These are phyloP conservation scores for Symbiodinium natans DNA, from an alignment of 73 alveolate genomes.

Conservation along the genomic window DNA sequence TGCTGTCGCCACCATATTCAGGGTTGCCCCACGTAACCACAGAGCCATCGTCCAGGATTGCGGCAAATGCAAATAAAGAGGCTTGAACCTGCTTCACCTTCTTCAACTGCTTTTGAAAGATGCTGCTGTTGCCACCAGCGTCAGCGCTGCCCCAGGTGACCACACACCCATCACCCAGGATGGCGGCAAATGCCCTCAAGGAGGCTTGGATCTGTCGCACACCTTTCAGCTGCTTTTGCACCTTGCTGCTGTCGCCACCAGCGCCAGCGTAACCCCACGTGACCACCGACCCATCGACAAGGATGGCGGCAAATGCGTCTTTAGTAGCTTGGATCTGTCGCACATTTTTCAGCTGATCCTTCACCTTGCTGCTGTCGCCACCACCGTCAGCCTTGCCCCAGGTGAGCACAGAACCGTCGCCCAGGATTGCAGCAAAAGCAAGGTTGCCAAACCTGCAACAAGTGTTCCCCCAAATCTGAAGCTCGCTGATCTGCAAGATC, in stretches of 20 bases:
- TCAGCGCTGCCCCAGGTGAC: background rate
- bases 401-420: background rate
- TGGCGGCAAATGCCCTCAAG: background rate
- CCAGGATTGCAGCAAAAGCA: background rate
- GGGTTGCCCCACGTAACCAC: background rate
- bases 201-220: background rate
- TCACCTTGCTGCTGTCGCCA: background rate
- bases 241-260: background rate
- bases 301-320: background rate
- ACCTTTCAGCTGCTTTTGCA: background rate
- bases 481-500: background rate
- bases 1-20: background rate
- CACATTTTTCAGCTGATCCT: background rate
- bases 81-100: background rate
- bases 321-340: background rate
- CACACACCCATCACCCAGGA: background rate
- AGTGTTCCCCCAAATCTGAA: background rate
- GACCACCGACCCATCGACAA: background rate
- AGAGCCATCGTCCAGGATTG: background rate
- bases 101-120: background rate
- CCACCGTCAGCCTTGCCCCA: background rate
- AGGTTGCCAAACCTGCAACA: too few relatives aligned
- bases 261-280: background rate
- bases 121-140: background rate
- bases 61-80: background rate